These are phyloP conservation scores for Macrocybe sp. DNA, from an alignment of 1,284 basidiomycete species.

Conservation along the genomic window DNA sequence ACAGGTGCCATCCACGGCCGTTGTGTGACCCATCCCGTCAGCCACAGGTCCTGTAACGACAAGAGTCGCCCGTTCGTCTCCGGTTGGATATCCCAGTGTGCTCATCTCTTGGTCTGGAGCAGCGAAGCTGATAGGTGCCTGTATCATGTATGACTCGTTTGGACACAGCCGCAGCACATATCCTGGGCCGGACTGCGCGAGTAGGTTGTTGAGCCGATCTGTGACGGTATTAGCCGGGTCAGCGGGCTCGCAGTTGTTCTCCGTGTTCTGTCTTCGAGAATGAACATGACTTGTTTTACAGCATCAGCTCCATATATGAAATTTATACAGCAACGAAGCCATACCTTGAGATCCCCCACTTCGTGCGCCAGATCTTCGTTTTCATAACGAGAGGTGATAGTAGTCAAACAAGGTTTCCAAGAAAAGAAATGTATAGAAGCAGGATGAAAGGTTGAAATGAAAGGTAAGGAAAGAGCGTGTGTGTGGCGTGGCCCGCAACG, in stretches of 20 bases:
- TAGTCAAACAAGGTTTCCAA: no score
- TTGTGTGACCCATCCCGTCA: slow-evolving; percentile 60
- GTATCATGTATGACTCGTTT: slow-evolving; percentile 53
- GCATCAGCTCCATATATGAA: no score
- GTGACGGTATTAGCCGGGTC: slow-evolving; percentile 63
- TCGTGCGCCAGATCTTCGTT: no score
- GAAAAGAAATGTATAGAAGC: no score
- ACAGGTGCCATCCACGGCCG: slow-evolving; percentile 66
- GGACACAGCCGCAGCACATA: slow-evolving; percentile 67
- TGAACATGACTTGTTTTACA: no score
- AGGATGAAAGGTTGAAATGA: no score
- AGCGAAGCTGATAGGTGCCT: slow-evolving; percentile 60
- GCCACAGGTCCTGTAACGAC: slow-evolving; percentile 47
- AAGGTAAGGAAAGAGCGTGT: no score
- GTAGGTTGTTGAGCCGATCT: slow-evolving; percentile 59
- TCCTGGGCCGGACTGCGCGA: slow-evolving; percentile 60
- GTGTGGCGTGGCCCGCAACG: no score
- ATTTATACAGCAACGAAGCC: no score
- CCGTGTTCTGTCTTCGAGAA: not conserved
- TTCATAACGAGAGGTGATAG: no score
- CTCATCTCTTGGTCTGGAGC: slow-evolving; percentile 73
- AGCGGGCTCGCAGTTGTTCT: slow-evolving; percentile 37
- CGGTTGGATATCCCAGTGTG: slow-evolving; percentile 68
- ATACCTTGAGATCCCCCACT: no score
- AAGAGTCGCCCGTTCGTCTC: slow-evolving; percentile 29